Evolutionary conservation across 805 yeast species (phyloP), one percentile per base, ranked within the genome.

Genomic region (Metschnikowia kofuensis): DNA sequence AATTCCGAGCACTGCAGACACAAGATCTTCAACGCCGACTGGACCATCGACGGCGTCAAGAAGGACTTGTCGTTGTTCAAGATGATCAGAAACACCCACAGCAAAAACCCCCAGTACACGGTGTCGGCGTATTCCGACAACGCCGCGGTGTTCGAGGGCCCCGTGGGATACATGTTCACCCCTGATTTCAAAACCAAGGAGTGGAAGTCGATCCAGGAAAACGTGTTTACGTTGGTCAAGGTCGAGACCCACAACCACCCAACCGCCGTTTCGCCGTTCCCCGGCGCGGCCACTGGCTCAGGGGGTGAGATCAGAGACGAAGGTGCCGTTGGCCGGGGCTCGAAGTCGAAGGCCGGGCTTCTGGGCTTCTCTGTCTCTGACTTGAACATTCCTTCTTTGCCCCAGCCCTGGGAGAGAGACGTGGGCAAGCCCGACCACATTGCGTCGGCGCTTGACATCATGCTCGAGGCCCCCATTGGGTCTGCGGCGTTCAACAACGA

Each of bases 271-370:
- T 92, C 98, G 26, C 99, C 99, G 37, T 94, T 89, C 72, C 91
- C 99, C 3, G 99, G 99, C 69, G 99, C 99, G 31, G 96, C 99
- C 38, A 94, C 99, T 12, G 99, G 99, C 55, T 91, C 98, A 10
- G 99, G 99, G 68, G 99, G 99, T 75, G 99, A 94, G 72, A 94
- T 94, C 63, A 88, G 99, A 78, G 99, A 94, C 70, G 99, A 94
- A 74, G 99, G 97, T 73, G 99, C 99, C 30, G 96, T 94, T 27
- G 99, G 99, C 55, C 83, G 97, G 68, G 99, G 99, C 40, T 92
- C 98, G 27, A 89, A 89, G 69, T 82, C 98, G 39, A 92, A 94
- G 72, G 96, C 97, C 64, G 99, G 99, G 47, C 76, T 94, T 53
- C 77, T 96, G 38, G 99, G 99, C 8, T 94, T 84, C 69, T 80